Percentiles rank a stretch among this genome's conserved stretches.
Evolutionary conservation across 345 rosid species (phyloP).

Genomic region (Orychophragmus violaceus): DNA sequence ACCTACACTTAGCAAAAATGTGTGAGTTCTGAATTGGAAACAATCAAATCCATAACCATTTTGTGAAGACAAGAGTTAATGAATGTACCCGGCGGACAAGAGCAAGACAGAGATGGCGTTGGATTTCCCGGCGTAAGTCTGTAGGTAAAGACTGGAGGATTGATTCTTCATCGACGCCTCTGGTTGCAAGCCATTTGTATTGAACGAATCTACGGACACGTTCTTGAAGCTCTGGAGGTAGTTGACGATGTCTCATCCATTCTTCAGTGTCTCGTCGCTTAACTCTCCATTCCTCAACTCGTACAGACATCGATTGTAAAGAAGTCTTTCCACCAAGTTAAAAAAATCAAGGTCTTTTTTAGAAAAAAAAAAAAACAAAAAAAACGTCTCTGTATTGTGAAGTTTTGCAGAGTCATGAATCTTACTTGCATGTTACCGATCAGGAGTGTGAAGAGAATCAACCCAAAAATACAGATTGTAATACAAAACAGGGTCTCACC

Average conservation of each 20-base stretch:
- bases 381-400: background rate
- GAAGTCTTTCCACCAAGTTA: conserved; percentile 51
- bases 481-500: conserved; percentile 77
- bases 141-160: conserved; percentile 62
- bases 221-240: conserved; percentile 71
- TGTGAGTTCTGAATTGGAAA: background rate
- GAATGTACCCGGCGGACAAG: conserved; percentile 84
- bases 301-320: conserved; percentile 74
- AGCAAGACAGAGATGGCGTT: conserved; percentile 79
- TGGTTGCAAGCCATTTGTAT: conserved; percentile 87
- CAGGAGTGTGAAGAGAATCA: conserved; percentile 66
- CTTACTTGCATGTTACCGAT: conserved; percentile 97
- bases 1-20: conserved; percentile 41
- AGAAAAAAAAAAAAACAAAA: background rate
- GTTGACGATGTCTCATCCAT: conserved; percentile 95
- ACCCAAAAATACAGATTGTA: conserved; percentile 57
- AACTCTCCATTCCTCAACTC: conserved; percentile 89
- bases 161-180: conserved; percentile 92
- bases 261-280: conserved; percentile 89
- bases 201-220: conserved; percentile 71
- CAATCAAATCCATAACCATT: background rate
- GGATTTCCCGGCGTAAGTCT: conserved; percentile 92
- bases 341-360: conserved; percentile 34
- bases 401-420: background rate
- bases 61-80: background rate